Evolutionary conservation across 2,329 filamentous ascomycete genomes (phyloP).

Genomic region (Phialophora tarda): DNA sequence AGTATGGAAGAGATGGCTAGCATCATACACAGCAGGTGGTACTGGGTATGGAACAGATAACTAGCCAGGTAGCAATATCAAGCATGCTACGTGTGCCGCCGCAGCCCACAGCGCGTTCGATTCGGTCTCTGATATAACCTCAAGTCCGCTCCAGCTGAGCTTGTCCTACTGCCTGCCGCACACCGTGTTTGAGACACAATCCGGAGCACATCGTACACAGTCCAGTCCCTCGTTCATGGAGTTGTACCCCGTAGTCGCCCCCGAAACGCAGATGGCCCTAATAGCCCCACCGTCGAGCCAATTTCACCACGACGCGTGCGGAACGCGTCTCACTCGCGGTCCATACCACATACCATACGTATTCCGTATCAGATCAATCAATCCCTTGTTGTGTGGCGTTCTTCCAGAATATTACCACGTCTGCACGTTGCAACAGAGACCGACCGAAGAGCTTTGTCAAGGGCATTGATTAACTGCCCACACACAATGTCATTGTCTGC

Average conservation of each 20-base stretch:
- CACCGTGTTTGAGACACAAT: too few species aligned
- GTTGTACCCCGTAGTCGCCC: background rate
- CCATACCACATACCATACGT: background rate
- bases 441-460: too few species aligned
- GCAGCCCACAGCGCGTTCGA: background rate
- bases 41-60: background rate
- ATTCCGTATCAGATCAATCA: background rate
- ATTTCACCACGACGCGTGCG: constrained; percentile 5
- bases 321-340: background rate
- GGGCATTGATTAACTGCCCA: background rate
- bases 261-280: background rate
- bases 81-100: too few species aligned
- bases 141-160: too few species aligned
- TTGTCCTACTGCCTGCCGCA: background rate
- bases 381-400: background rate
- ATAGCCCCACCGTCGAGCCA: background rate
- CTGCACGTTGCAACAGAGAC: too few species aligned
- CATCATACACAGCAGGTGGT: too few species aligned
- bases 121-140: background rate
- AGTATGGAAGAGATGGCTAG: background rate
- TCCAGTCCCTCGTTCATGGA: background rate
- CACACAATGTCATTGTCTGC: constrained; percentile 13
- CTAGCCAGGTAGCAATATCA: background rate
- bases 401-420: constrained; percentile 6
- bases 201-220: background rate